These are phyloP conservation scores for Akanthomyces muscarius DNA, from an alignment of 2,329 filamentous ascomycete species.

Conservation along the genomic window DNA sequence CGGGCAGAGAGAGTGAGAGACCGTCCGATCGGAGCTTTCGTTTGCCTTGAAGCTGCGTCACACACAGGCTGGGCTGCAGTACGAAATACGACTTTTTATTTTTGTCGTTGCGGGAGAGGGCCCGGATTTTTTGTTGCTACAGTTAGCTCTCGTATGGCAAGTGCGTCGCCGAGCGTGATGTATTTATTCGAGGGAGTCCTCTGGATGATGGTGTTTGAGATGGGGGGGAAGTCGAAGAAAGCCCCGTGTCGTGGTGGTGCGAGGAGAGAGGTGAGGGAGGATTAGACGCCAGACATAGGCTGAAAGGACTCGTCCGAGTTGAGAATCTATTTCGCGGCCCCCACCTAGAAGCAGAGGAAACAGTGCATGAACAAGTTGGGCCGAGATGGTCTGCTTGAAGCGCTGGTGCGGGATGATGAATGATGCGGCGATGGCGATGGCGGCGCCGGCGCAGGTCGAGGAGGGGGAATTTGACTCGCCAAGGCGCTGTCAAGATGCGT, in stretches of 20 bases:
- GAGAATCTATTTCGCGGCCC: background rate
- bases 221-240: background rate
- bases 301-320: background rate
- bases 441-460: background rate
- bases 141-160: background rate
- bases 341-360: background rate
- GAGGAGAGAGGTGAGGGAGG: too few relatives aligned
- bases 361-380: background rate
- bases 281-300: background rate
- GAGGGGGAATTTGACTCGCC: too few relatives aligned
- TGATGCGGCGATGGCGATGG: constrained; percentile 1
- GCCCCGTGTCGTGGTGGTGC: too few relatives aligned
- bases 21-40: constrained; percentile 5
- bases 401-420: background rate
- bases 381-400: too few relatives aligned
- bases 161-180: background rate
- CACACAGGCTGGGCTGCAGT: background rate
- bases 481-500: too few relatives aligned
- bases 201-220: background rate
- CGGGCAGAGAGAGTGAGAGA: background rate
- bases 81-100: too few relatives aligned
- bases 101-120: background rate
- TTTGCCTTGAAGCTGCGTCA: background rate
- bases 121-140: background rate
- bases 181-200: background rate